Evolutionary conservation across 768 basidiomycete genomes (phyloP).

Genomic region (Chalciporus pseudorubinellus): DNA sequence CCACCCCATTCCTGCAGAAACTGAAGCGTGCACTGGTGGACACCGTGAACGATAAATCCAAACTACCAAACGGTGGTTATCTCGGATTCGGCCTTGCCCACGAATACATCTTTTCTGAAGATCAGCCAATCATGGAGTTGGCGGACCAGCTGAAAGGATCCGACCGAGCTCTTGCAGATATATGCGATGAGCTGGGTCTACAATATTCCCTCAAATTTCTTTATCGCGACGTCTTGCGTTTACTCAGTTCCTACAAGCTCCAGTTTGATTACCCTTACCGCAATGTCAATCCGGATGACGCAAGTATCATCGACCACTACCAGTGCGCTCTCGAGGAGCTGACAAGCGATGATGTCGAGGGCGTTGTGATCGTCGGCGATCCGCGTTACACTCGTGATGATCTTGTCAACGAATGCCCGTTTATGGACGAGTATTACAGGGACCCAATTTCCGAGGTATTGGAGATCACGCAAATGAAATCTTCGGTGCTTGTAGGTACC

Average conservation of each 20-base stretch:
- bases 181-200: conserved; percentile 6
- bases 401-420: too few species aligned
- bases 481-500: background rate
- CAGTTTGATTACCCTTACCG: too few species aligned
- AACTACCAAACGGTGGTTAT: conserved; percentile 6
- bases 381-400: background rate
- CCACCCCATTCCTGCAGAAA: background rate
- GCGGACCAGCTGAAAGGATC: conserved; percentile 14
- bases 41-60: background rate
- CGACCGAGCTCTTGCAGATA: conserved; percentile 5
- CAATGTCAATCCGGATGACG: background rate
- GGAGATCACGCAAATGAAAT: conserved; percentile 11
- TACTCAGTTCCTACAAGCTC: too few species aligned
- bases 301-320: background rate
- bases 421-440: background rate
- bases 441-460: conserved; percentile 8
- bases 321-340: background rate
- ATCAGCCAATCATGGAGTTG: background rate
- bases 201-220: conserved; percentile 1
- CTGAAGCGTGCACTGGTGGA: background rate
- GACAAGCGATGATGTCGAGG: conserved; percentile 6
- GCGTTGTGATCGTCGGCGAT: background rate
- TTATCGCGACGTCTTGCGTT: background rate
- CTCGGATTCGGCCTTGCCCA: conserved; percentile 12
- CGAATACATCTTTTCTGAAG: conserved; percentile 4